phyloP scores from a whole-genome alignment of 108 stramenopile genomes.

The Discostella pseudostelligera region DNA sequence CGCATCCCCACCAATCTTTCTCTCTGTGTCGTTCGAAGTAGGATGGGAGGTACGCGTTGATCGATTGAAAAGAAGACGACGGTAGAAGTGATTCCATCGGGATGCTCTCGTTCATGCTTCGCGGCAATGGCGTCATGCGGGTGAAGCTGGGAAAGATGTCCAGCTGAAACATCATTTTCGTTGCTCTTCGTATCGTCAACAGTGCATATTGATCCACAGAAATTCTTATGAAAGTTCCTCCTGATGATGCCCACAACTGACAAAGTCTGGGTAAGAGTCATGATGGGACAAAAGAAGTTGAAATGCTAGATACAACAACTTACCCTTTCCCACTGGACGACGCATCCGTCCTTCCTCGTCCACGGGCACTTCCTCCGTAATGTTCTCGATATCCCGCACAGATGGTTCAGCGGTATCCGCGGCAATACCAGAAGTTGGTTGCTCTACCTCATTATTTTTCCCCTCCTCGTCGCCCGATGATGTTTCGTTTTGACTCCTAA shows the following conservation, averaged over 20 bases:
- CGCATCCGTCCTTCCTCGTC: constrained; percentile 37
- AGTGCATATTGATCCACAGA: constrained; percentile 74
- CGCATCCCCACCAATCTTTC: constrained; percentile 74
- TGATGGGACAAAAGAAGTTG: too few species aligned
- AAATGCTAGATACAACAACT: too few species aligned
- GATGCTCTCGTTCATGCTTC: constrained; percentile 69
- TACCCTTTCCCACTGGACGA: constrained; percentile 69
- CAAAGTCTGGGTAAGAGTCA: too few species aligned
- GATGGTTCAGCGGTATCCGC: constrained; percentile 74
- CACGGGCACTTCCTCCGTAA: constrained; percentile 52
- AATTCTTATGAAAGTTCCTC: constrained; percentile 71
- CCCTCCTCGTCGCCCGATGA: too few species aligned
- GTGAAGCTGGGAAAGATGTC: constrained; percentile 6
- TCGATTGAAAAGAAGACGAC: constrained; percentile 95
- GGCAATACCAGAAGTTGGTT: constrained; percentile 73
- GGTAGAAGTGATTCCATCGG: constrained; percentile 70
- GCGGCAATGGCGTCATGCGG: constrained; percentile 73
- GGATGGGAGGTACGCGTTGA: constrained; percentile 73
- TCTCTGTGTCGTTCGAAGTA: constrained; percentile 79
- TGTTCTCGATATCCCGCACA: constrained; percentile 61
- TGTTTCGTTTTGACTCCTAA: too few species aligned
- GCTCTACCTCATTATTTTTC: too few species aligned
- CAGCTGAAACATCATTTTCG: constrained; percentile 36
- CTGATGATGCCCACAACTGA: constrained; percentile 83
- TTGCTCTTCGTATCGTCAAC: constrained; percentile 25